Percentiles rank a stretch among this genome's conserved stretches.
These are phyloP conservation scores for Sordariomycetes sp. DNA, from an alignment of 2,329 filamentous ascomycete species.

Conservation along the genomic window DNA sequence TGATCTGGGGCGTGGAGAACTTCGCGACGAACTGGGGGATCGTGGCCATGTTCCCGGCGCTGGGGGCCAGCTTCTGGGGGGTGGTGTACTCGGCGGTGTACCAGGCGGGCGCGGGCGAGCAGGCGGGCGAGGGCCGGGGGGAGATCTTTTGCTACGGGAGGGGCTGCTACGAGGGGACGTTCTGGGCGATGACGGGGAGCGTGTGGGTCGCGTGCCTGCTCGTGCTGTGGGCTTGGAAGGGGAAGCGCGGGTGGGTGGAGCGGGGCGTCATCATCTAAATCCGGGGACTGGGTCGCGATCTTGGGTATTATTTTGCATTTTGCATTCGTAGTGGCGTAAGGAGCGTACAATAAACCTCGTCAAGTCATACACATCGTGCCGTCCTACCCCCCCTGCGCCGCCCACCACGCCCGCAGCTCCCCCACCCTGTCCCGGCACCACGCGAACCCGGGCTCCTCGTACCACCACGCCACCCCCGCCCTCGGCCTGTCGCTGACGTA, in stretches of 20 bases:
- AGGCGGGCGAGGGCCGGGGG: slow-evolving; percentile 21
- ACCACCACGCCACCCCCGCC: slow-evolving; percentile 37
- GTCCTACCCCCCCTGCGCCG: not conserved
- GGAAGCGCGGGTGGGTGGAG: slow-evolving; percentile 61
- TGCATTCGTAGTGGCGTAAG: not conserved
- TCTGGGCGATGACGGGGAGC: slow-evolving; percentile 76
- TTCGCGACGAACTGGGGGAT: slow-evolving; percentile 98
- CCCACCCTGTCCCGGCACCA: slow-evolving; percentile 35
- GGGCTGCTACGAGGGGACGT: slow-evolving; percentile 69
- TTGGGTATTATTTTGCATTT: not conserved
- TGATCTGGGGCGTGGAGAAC: slow-evolving; percentile 97
- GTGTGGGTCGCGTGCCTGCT: slow-evolving; percentile 67
- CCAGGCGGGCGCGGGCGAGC: slow-evolving; percentile 48
- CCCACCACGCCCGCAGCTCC: slow-evolving; percentile 35
- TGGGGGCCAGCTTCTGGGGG: slow-evolving; percentile 84
- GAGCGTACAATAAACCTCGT: not conserved
- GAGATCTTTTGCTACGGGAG: slow-evolving; percentile 68
- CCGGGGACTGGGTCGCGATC: not conserved
- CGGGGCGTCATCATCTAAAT: slow-evolving; percentile 57
- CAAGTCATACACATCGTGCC: not conserved
- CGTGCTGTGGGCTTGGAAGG: slow-evolving; percentile 75
- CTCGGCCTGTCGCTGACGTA: slow-evolving; percentile 26
- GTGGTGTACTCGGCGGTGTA: slow-evolving; percentile 78
- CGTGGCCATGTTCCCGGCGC: slow-evolving; percentile 80
- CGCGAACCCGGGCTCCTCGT: slow-evolving; percentile 30